Base-by-base conservation (phyloP, 176 grass and related monocot genomes). In the Carex cristatella region DNA sequence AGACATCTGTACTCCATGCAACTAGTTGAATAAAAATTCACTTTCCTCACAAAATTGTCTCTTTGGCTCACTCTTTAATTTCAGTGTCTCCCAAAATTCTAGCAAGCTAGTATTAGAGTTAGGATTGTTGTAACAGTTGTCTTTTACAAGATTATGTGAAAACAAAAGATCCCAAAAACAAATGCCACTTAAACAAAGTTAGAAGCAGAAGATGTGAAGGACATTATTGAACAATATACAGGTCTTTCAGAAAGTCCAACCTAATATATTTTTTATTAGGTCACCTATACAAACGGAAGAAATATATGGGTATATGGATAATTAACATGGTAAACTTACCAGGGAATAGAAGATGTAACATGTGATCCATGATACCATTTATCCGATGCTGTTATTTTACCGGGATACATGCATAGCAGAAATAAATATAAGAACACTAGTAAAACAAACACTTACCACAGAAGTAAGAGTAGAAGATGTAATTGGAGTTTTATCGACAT, bases 381-480 rank as follows among this genome's bases (percentile, higher is more conserved):
- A 0, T 55, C 23, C 12, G 1, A 56, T 54, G 54, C 18, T 76
- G 73, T 33, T 77, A 55, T 56, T 77, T 77, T 56, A 7, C 48
- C 5, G 3, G 2, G 48, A 56, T 31, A 54, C 1, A 76, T 55
- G 46, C 40, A 23, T 49, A 23, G 8, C 3, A 75, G n/a, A 54
- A 77, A 56, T 14, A 55, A 33, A 57, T 54, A 31, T 67, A 49
- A 74, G 10, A 40, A 72, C 13, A 42, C n/a, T 35, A 61, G 37
- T 48, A 61, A 31, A 54, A 74, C 5, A 67, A 30, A 62, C n/a
- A 35, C 75, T 57, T 74, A 87, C 86, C 79, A 71, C 71, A 55
- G 80, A 83, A 83, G 55, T 83, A 56, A 87, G 35, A 64, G 64
- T 83, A 83, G 69, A 75, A 13, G 64, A 72, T 74, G 80, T 76